Percentiles rank a stretch among this genome's conserved stretches.
Conservation (phyloP, 2,329 filamentous ascomycete species). For the Colletotrichum incanum region DNA sequence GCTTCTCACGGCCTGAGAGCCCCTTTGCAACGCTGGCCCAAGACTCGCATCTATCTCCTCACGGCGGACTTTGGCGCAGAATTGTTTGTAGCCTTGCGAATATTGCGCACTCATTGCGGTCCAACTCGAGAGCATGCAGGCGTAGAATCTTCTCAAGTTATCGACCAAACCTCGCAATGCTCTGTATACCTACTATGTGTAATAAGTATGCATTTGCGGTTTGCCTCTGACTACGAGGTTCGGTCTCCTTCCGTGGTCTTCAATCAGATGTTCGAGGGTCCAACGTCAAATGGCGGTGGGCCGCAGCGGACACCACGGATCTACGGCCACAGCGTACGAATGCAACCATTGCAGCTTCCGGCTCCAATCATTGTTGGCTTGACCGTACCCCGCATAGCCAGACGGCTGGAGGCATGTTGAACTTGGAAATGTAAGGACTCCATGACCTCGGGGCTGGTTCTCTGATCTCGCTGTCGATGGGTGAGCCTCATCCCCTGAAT, state of each 20-base stretch:
- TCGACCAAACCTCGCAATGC: neutral
- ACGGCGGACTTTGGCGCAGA: neutral
- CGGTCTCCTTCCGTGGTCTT: constrained; percentile 27
- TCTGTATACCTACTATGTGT: neutral
- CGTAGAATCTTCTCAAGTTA: neutral
- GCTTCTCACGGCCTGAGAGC: constrained; percentile 18
- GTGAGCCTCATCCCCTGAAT: neutral
- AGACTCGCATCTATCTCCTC: neutral
- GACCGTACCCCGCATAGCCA: constrained; percentile 30
- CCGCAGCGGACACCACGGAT: constrained; percentile 32
- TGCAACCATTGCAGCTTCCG: constrained; percentile 14
- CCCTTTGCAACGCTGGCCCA: constrained; percentile 20
- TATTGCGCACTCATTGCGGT: neutral
- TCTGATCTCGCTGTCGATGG: constrained; percentile 14
- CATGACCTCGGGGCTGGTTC: constrained; percentile 35
- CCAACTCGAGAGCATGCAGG: constrained; percentile 2
- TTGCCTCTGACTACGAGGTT: neutral
- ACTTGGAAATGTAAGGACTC: constrained; percentile 31
- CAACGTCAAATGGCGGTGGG: constrained; percentile 24
- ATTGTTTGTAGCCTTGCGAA: neutral
- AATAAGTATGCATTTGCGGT: neutral
- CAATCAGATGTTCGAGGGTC: constrained; percentile 20
- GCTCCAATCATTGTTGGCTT: constrained; percentile 22
- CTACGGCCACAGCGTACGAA: constrained; percentile 22
- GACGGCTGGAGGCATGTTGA: constrained; percentile 8